phyloP scores from a whole-genome alignment of 805 yeast species.

The Hanseniaspora guilliermondii region DNA sequence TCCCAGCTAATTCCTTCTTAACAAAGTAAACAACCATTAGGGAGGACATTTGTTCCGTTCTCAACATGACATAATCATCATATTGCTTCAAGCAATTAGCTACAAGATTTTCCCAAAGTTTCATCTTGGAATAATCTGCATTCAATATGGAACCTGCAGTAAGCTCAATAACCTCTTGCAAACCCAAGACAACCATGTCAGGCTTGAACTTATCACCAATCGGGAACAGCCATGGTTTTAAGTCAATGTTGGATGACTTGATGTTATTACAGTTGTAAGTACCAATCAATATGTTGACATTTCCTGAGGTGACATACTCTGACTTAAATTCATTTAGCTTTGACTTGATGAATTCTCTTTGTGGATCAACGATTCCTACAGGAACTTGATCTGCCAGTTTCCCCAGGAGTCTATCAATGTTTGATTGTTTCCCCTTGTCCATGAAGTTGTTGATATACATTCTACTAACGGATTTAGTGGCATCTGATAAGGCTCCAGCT shows the following conservation, averaged over 20 bases:
- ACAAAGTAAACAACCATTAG: constrained; percentile 54
- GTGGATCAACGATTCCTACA: constrained; percentile 76
- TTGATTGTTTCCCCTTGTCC: constrained; percentile 80
- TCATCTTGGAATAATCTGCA: constrained; percentile 67
- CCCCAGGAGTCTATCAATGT: constrained; percentile 78
- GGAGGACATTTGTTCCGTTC: constrained; percentile 69
- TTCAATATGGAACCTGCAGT: constrained; percentile 82
- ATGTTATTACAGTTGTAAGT: constrained; percentile 82
- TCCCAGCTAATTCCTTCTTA: constrained; percentile 33
- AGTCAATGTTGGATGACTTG: constrained; percentile 37
- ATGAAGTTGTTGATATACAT: constrained; percentile 92
- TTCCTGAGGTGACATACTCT: constrained; percentile 47
- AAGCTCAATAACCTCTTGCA: constrained; percentile 88
- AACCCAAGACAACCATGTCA: constrained; percentile 76
- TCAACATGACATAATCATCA: constrained; percentile 47
- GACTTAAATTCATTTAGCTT: constrained; percentile 35
- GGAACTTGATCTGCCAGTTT: constrained; percentile 56
- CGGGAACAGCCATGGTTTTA: constrained; percentile 74
- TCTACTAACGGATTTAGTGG: constrained; percentile 87
- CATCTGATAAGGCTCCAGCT: constrained; percentile 95
- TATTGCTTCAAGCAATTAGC: constrained; percentile 47
- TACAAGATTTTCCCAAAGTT: constrained; percentile 66
- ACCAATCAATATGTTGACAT: constrained; percentile 61
- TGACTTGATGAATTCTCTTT: constrained; percentile 66
- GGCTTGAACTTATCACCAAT: constrained; percentile 45